These are phyloP conservation scores for Colletotrichum siamense DNA, from an alignment of 2,329 filamentous ascomycete species.

Conservation along the genomic window DNA sequence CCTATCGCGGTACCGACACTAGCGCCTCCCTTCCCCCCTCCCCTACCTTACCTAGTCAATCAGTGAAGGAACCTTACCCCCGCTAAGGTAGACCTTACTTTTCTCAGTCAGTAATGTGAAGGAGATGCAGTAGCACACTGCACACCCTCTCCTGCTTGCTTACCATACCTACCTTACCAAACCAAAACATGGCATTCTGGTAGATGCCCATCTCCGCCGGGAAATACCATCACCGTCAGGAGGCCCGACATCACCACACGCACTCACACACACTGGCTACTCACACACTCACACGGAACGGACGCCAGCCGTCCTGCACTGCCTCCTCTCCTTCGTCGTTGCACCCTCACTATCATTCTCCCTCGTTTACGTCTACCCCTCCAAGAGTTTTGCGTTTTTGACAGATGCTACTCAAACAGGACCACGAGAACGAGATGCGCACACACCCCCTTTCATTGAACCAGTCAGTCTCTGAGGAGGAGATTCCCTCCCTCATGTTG, in stretches of 20 bases:
- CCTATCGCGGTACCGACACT: background rate
- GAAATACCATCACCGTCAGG: constrained; percentile 12
- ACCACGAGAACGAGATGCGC: background rate
- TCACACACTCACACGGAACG: background rate
- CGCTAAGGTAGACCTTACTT: background rate
- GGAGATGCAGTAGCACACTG: background rate
- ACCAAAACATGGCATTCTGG: constrained; percentile 18
- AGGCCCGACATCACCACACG: background rate
- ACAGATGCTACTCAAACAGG: background rate
- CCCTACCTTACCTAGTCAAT: background rate
- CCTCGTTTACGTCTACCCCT: background rate
- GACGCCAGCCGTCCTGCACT: constrained; percentile 10
- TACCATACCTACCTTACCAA: background rate
- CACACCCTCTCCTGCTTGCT: background rate
- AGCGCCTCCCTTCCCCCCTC: background rate
- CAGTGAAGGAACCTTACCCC: background rate
- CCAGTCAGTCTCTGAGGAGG: background rate
- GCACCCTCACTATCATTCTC: background rate
- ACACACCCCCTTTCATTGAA: background rate
- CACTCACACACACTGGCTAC: background rate
- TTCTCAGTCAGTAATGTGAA: background rate
- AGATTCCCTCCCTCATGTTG: background rate
- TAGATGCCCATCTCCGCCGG: constrained; percentile 14
- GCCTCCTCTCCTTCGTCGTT: background rate
- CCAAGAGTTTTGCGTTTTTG: background rate